A percentile compares a stretch with the other conserved stretches of the same genome.
Evolutionary conservation across 768 basidiomycete genomes (phyloP).

Genomic region (Kwoniella newhampshirensis): DNA sequence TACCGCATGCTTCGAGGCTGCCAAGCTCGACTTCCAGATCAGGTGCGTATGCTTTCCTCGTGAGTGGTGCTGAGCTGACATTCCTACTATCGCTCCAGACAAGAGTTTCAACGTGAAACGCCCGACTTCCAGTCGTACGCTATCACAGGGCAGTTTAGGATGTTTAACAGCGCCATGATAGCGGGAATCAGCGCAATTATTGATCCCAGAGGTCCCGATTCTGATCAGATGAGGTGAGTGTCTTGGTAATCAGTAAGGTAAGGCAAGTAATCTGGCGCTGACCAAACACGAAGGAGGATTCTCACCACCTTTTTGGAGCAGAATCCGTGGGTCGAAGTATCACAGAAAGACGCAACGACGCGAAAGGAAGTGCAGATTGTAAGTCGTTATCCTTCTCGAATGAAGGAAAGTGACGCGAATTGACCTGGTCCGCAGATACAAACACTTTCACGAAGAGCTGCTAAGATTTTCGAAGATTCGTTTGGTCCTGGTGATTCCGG

Average conservation of each 20-base stretch:
- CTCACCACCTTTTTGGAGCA: slow-evolving; percentile 50
- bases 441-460: slow-evolving; percentile 48
- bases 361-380: slow-evolving; percentile 52
- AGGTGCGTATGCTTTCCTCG: neutral
- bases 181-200: slow-evolving; percentile 53
- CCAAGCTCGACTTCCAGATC: slow-evolving; percentile 75
- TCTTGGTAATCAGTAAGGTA: slow-evolving; percentile 4
- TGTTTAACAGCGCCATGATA: slow-evolving; percentile 52
- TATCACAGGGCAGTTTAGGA: slow-evolving; percentile 46
- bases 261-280: neutral
- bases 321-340: slow-evolving; percentile 44
- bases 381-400: slow-evolving; percentile 1
- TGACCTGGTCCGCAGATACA: slow-evolving; percentile 34
- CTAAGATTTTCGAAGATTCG: slow-evolving; percentile 43
- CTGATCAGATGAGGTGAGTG: slow-evolving; percentile 46
- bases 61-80: neutral
- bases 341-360: slow-evolving; percentile 46
- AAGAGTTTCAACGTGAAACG: slow-evolving; percentile 48
- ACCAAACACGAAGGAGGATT: slow-evolving; percentile 31
- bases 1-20: slow-evolving; percentile 85
- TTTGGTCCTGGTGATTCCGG: slow-evolving; percentile 34
- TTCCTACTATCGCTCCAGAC: slow-evolving; percentile 29
- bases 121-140: slow-evolving; percentile 40
- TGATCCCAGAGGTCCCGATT: slow-evolving; percentile 47
- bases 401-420: neutral